These are phyloP conservation scores for Lachancea meyersii DNA, from an alignment of 805 yeast species.

Conservation along the genomic window DNA sequence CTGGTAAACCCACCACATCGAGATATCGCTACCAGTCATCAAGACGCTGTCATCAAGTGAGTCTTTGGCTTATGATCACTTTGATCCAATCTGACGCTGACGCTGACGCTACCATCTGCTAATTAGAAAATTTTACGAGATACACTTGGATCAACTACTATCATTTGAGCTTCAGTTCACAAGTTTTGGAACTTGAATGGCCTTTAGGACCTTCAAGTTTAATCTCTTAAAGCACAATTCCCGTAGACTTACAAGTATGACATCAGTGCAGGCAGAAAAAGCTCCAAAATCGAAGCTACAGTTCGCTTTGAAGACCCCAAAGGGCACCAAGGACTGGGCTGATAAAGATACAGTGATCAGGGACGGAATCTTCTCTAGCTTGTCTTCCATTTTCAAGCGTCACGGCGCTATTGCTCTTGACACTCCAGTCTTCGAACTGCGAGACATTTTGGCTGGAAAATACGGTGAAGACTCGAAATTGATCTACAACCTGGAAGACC, in stretches of 20 bases:
- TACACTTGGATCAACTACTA: background rate
- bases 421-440: conserved; percentile 94
- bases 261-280: conserved; percentile 16
- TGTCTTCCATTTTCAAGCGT: conserved; percentile 73
- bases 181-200: background rate
- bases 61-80: background rate
- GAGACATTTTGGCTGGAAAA: conserved; percentile 93
- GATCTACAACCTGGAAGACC: conserved; percentile 93
- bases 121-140: conserved; percentile 3
- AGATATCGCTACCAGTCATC: background rate
- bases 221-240: background rate
- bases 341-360: conserved; percentile 96
- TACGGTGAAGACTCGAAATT: conserved; percentile 98
- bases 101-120: no score
- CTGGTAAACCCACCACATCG: background rate
- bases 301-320: conserved; percentile 86
- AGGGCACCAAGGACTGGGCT: conserved; percentile 98
- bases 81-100: background rate
- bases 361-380: conserved; percentile 72
- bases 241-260: conserved; percentile 11
- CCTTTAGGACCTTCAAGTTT: background rate
- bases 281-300: conserved; percentile 44
- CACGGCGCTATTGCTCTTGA: conserved; percentile 99
- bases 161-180: no score
- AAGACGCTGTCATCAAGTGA: background rate